phyloP scores from a whole-genome alignment of 2,329 filamentous ascomycete species.

The Colletotrichum chlorophyti region DNA sequence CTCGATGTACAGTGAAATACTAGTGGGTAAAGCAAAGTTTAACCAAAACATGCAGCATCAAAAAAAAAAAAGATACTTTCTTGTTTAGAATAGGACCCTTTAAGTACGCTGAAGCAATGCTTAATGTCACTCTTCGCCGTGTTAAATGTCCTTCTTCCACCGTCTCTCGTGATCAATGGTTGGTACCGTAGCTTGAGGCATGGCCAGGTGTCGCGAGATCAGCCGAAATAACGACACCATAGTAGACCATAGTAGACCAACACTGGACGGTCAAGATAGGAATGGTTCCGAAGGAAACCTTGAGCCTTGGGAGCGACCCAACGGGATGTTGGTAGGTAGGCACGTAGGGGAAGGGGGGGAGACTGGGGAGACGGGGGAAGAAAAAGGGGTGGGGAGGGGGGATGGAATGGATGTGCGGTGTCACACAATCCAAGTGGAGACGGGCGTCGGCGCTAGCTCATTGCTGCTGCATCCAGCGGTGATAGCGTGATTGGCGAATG shows the following conservation, averaged over 20 bases:
- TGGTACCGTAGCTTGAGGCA: too few relatives aligned
- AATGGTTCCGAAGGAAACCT: not conserved
- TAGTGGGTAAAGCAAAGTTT: too few relatives aligned
- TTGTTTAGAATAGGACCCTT: not conserved
- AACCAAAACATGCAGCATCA: too few relatives aligned
- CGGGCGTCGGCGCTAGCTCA: conserved; percentile 7
- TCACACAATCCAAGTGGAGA: conserved; percentile 12
- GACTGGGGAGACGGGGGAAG: not conserved
- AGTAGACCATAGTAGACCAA: conserved; percentile 1
- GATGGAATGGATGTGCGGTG: not conserved
- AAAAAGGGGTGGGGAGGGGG: not conserved
- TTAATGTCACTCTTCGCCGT: not conserved
- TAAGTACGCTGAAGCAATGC: too few relatives aligned
- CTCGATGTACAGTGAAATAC: too few relatives aligned
- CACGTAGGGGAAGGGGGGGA: too few relatives aligned
- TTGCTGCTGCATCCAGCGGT: not conserved
- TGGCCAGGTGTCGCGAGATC: not conserved
- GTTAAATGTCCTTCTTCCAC: not conserved
- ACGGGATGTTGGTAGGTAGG: too few relatives aligned
- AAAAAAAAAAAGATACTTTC: too few relatives aligned
- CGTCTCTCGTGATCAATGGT: not conserved
- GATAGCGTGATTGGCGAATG: not conserved
- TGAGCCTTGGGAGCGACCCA: conserved; percentile 3
- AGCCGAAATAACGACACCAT: conserved; percentile 10
- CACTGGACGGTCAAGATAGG: not conserved